A percentile compares a stretch with the other conserved stretches of the same genome.
phyloP scores from a whole-genome alignment of 176 grass and related monocot genomes.

The Microstegium vimineum region DNA sequence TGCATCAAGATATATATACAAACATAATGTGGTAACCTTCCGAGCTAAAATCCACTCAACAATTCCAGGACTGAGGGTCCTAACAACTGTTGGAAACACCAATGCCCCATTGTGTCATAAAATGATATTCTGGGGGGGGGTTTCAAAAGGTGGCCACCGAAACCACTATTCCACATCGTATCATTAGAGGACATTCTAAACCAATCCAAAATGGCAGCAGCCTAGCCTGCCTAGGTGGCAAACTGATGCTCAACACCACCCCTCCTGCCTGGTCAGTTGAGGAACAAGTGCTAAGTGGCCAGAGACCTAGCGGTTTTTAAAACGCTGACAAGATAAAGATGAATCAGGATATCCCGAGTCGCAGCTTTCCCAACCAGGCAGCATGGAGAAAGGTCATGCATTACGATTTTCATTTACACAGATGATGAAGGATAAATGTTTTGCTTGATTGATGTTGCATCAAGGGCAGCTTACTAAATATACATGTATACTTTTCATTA shows the following conservation, averaged over 20 bases:
- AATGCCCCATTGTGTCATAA: not conserved
- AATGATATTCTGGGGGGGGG: too few species aligned
- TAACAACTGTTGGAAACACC: not conserved
- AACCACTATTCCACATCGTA: not conserved
- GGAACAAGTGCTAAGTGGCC: too few species aligned
- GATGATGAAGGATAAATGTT: not conserved
- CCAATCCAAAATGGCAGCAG: not conserved
- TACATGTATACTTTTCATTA: constrained; percentile 5
- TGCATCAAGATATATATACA: not conserved
- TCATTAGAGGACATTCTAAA: not conserved
- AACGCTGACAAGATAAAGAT: not conserved
- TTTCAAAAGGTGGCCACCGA: not conserved
- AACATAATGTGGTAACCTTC: constrained; percentile 1
- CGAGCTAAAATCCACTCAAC: not conserved
- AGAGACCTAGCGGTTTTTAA: not conserved
- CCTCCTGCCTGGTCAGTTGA: not conserved
- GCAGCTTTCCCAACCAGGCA: not conserved
- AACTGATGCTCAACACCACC: not conserved
- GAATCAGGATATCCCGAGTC: not conserved
- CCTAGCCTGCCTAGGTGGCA: not conserved
- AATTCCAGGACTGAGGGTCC: not conserved
- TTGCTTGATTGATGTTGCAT: not conserved
- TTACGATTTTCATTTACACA: not conserved
- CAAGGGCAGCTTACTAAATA: not conserved
- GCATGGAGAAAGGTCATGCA: not conserved